A percentile compares a stretch with the other conserved stretches of the same genome.
Conservation (phyloP, 805 yeast species). For the Saturnispora besseyi region DNA sequence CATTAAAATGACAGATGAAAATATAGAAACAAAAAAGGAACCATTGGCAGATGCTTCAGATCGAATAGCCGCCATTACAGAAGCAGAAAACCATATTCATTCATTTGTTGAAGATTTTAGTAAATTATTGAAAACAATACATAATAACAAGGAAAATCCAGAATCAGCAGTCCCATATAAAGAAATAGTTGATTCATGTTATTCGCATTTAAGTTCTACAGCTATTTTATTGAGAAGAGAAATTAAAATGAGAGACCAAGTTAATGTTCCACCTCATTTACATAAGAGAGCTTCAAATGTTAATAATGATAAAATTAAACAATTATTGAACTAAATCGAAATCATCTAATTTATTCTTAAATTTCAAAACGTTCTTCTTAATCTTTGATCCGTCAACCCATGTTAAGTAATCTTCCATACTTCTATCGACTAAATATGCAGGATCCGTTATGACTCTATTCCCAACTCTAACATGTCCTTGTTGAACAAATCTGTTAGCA, state of each 20-base stretch:
- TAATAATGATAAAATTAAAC: constrained; percentile 46
- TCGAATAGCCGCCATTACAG: constrained; percentile 42
- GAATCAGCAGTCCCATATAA: constrained; percentile 33
- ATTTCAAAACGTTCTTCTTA: constrained; percentile 78
- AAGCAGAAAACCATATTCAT: constrained; percentile 44
- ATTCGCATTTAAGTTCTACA: constrained; percentile 45
- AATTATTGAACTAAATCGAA: constrained; percentile 40
- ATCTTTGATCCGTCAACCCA: constrained; percentile 98
- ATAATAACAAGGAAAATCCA: constrained; percentile 21
- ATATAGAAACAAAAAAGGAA: constrained; percentile 17
- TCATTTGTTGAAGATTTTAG: constrained; percentile 43
- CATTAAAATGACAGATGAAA: not conserved
- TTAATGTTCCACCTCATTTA: constrained; percentile 54
- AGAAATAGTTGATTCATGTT: constrained; percentile 38
- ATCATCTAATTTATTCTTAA: constrained; percentile 65
- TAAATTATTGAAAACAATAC: constrained; percentile 34
- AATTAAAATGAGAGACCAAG: constrained; percentile 52
- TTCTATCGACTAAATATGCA: constrained; percentile 86
- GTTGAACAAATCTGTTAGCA: constrained; percentile 88
- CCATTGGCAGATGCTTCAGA: constrained; percentile 30
- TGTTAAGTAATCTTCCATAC: constrained; percentile 91
- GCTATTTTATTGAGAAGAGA: constrained; percentile 58
- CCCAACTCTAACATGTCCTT: constrained; percentile 96
- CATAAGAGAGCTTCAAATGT: constrained; percentile 64
- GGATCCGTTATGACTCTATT: constrained; percentile 95